Base-by-base conservation (phyloP, 2,329 filamentous ascomycete species). In the Aspergillus eucalypticola region DNA sequence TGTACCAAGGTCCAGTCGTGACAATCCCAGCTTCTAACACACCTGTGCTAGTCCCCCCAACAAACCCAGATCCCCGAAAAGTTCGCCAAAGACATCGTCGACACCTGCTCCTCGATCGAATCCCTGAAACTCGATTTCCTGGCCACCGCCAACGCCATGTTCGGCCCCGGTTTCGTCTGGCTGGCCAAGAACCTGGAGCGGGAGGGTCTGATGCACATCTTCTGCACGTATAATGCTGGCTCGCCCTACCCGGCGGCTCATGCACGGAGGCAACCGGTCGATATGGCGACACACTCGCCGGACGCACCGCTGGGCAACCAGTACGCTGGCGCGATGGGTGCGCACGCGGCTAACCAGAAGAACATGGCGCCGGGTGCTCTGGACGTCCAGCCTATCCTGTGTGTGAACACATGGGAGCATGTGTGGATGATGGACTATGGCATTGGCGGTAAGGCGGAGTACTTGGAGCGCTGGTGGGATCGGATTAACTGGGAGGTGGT, bases 81-180 rank as follows among this genome's bases (percentile, higher is more conserved):
- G 46, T 84, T 96, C 62, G 76, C 81, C 69, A 66, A 72, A 60
- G 82, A 84, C 59, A 86, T 98, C 68, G 81, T 85, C 69, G 79
- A 81, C 66, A 87, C 87, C 70, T 98, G 96, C 81, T 89, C 90
- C 73, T 92, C 89, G 69, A 81, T 96, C 69, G 90, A 96, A 66
- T 93, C 90, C 29, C 86, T 99, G 60, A 88, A 88, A 73, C 83
- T 84, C 68, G 90, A 95, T 74, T 88, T 99, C 77, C 78, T 95
- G 71, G 82, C 88, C 65, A 96, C 90, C 42, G 94, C 94, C 60
- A 83, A 86, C 67, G 85, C 88, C 79, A 97, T 98, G 92, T 98
- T 99, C 80, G 95, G 94, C 57, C 93, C 94, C 0, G 95, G 95
- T 66, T 98, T 96, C 79, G 90, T 98, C 73, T 99, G 95, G 95